Conservation (phyloP, 2,329 filamentous ascomycete genomes). For the Zymoseptoria passerinii region DNA sequence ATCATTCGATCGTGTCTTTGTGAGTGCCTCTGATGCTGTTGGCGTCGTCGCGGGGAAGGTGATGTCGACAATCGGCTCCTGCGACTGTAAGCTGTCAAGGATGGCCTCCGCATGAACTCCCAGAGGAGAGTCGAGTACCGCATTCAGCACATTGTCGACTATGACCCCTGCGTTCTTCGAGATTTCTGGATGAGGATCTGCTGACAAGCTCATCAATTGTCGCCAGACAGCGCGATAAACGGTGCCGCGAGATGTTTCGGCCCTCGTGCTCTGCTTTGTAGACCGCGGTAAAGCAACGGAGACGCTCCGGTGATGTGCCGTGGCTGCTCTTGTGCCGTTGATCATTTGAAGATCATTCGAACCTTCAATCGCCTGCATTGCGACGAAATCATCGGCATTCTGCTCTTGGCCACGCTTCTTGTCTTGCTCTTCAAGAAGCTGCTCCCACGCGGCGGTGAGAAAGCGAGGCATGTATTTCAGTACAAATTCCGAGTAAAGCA, state of each 20-base stretch:
- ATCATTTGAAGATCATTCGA: slow-evolving; percentile 3
- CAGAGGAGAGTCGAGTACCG: slow-evolving; percentile 68
- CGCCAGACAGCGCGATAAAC: slow-evolving; percentile 94
- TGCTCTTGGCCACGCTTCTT: slow-evolving; percentile 21
- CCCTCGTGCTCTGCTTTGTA: slow-evolving; percentile 39
- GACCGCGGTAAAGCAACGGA: slow-evolving; percentile 9
- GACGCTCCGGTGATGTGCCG: slow-evolving; percentile 14
- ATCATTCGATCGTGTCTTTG: slow-evolving; percentile 38
- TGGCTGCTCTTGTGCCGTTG: slow-evolving; percentile 9
- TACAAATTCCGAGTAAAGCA: slow-evolving; percentile 89
- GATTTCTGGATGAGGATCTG: slow-evolving; percentile 91
- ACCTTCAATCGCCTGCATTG: slow-evolving; percentile 9
- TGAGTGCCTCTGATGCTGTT: slow-evolving; percentile 16
- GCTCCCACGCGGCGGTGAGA: slow-evolving; percentile 82
- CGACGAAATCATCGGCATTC: slow-evolving; percentile 13
- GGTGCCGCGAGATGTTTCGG: slow-evolving; percentile 63
- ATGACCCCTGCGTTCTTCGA: slow-evolving; percentile 77
- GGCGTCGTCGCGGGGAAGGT: slow-evolving; percentile 1
- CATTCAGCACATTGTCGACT: slow-evolving; percentile 74
- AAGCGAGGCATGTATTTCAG: slow-evolving; percentile 88
- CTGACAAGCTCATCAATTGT: slow-evolving; percentile 78
- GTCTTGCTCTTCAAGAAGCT: slow-evolving; percentile 64
- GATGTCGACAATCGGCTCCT: slow-evolving; percentile 37
- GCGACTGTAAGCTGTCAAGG: slow-evolving; percentile 49
- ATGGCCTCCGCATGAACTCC: slow-evolving; percentile 60